phyloP scores from a whole-genome alignment of 2,329 filamentous ascomycete genomes.

The Tolypocladium inflatum region DNA sequence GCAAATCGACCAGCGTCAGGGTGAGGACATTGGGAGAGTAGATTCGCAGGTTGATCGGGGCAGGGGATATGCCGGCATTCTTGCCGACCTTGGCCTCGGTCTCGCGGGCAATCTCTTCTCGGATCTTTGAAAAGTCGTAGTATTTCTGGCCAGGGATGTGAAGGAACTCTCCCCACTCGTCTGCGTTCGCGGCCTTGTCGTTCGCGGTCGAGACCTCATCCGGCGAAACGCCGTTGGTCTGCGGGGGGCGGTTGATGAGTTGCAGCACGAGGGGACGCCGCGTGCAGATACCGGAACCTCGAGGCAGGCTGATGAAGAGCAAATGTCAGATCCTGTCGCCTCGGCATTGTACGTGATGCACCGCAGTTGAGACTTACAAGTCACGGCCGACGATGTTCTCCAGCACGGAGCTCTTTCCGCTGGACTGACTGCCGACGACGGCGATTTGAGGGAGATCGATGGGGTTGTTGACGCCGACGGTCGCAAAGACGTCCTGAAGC shows the following conservation, averaged over 20 bases:
- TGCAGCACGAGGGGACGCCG: constrained; percentile 92
- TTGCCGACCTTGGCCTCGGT: constrained; percentile 93
- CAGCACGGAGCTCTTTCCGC: constrained; percentile 96
- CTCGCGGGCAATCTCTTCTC: constrained; percentile 94
- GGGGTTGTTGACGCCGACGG: constrained; percentile 96
- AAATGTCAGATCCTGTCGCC: constrained; percentile 4
- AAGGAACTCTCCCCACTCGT: constrained; percentile 98
- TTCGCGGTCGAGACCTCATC: constrained; percentile 55
- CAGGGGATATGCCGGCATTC: constrained; percentile 93
- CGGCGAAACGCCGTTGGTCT: constrained; percentile 64
- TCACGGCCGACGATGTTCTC: constrained; percentile 98
- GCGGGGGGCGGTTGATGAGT: constrained; percentile 81
- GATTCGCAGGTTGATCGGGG: constrained; percentile 94
- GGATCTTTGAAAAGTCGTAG: constrained; percentile 95
- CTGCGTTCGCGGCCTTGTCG: constrained; percentile 81
- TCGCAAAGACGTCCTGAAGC: constrained; percentile 98
- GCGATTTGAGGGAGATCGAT: constrained; percentile 98
- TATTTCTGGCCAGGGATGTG: constrained; percentile 98
- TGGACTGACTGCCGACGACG: constrained; percentile 96
- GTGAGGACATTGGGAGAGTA: constrained; percentile 98
- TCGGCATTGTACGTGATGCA: not conserved
- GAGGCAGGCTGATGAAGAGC: constrained; percentile 61
- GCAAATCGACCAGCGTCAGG: constrained; percentile 90
- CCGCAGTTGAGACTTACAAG: constrained; percentile 63
- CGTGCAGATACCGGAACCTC: constrained; percentile 95